Evolutionary conservation across 345 rosid genomes (phyloP).

Genomic region (Moricandia arvensis): DNA sequence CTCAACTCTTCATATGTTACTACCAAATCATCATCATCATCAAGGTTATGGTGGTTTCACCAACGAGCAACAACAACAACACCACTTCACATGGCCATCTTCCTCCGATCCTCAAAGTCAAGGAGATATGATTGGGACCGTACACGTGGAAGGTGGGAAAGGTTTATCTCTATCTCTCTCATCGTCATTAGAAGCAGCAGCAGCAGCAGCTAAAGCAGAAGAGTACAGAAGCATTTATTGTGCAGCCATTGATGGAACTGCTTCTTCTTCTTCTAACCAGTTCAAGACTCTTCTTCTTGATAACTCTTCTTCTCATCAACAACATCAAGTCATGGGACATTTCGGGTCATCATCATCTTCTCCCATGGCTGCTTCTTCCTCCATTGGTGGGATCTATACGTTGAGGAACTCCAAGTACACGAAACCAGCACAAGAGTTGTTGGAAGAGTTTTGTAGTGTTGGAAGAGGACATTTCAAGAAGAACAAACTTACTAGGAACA

Average conservation of each 20-base stretch:
- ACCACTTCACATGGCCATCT: slow-evolving; percentile 72
- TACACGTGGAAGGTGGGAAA: slow-evolving; percentile 62
- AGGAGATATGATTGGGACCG: slow-evolving; percentile 40
- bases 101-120: slow-evolving; percentile 35
- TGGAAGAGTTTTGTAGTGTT: slow-evolving; percentile 92
- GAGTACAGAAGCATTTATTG: slow-evolving; percentile 54
- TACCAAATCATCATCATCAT: slow-evolving; percentile 57
- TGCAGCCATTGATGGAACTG: slow-evolving; percentile 39
- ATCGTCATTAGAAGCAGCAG: slow-evolving; percentile 72
- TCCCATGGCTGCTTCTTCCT: slow-evolving; percentile 32
- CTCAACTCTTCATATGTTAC: slow-evolving; percentile 81
- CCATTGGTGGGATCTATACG: slow-evolving; percentile 34
- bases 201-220: slow-evolving; percentile 78
- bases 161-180: slow-evolving; percentile 88
- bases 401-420: slow-evolving; percentile 63
- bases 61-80: slow-evolving; percentile 44
- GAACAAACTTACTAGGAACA: slow-evolving; percentile 26
- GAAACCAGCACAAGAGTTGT: slow-evolving; percentile 73
- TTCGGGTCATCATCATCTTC: slow-evolving; percentile 45
- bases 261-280: slow-evolving; percentile 23
- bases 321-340: slow-evolving; percentile 31
- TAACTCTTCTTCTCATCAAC: slow-evolving; percentile 39
- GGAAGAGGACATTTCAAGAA: slow-evolving; percentile 52
- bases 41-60: slow-evolving; percentile 44
- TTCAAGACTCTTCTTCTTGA: slow-evolving; percentile 34